Conservation (phyloP, 177 flowering plant genomes). For the Tripterygium wilfordii region DNA sequence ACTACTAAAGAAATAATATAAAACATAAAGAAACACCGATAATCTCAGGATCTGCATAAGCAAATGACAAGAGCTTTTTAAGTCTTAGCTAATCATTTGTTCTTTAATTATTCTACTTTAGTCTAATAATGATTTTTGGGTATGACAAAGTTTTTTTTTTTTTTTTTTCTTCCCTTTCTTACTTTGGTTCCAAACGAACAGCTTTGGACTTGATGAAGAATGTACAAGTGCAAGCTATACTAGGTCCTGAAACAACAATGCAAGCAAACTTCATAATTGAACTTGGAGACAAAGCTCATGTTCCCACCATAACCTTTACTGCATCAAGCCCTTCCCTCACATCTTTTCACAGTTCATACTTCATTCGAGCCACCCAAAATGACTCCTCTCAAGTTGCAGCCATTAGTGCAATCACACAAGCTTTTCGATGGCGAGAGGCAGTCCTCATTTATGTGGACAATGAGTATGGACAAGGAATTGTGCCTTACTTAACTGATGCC, state of each 20-base stretch:
- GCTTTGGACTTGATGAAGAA: conserved; percentile 17
- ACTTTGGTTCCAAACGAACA: neutral
- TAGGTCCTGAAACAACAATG: conserved; percentile 15
- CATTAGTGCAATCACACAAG: conserved; percentile 11
- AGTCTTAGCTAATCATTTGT: no score
- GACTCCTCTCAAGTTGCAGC: conserved; percentile 18
- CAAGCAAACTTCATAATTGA: conserved; percentile 17
- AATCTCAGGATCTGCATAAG: no score
- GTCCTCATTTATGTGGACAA: conserved; percentile 18
- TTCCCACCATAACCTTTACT: conserved; percentile 21
- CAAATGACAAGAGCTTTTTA: no score
- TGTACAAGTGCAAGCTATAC: conserved; percentile 17
- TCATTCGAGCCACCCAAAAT: conserved; percentile 14
- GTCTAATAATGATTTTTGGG: no score
- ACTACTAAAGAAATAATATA: no score
- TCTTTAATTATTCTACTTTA: no score
- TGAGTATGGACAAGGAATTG: conserved; percentile 16
- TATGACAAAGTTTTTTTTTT: no score
- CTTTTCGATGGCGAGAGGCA: conserved; percentile 13
- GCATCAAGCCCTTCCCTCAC: conserved; percentile 23
- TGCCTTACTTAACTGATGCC: conserved; percentile 13
- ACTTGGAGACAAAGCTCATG: conserved; percentile 16
- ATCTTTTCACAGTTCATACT: conserved; percentile 7
- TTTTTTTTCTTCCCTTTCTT: no score
- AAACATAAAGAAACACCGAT: no score